These are phyloP conservation scores for Cryptococcus sp. DNA, from an alignment of 1,284 basidiomycete species.

Conservation along the genomic window DNA sequence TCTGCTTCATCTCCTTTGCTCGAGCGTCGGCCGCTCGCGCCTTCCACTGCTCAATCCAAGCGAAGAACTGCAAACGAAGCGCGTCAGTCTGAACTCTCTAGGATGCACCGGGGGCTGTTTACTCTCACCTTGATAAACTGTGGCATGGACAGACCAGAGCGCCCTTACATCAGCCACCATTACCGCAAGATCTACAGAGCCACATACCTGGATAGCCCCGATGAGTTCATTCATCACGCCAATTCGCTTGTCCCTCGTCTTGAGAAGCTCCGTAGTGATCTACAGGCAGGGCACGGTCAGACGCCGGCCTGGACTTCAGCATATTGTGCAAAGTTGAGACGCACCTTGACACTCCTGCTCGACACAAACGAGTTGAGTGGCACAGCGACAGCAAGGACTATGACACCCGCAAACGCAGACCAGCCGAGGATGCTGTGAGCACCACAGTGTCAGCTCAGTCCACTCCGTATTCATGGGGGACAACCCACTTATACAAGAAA, in stretches of 20 bases:
- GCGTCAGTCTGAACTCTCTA: slow-evolving; percentile 27
- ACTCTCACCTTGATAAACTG: slow-evolving; percentile 31
- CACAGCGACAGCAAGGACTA: slow-evolving; percentile 68
- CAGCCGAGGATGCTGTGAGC: slow-evolving; percentile 67
- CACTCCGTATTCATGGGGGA: background rate
- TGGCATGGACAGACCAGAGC: slow-evolving; percentile 3
- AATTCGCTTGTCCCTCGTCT: slow-evolving; percentile 79
- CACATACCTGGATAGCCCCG: slow-evolving; percentile 52
- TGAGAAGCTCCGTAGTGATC: slow-evolving; percentile 69
- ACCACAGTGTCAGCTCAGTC: slow-evolving; percentile 9
- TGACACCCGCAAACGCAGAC: slow-evolving; percentile 78
- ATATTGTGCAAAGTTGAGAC: slow-evolving; percentile 16
- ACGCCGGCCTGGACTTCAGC: background rate
- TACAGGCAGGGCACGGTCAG: slow-evolving; percentile 29
- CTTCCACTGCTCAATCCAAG: slow-evolving; percentile 50
- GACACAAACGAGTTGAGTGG: slow-evolving; percentile 54
- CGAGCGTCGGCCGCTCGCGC: slow-evolving; percentile 42
- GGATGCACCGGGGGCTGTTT: slow-evolving; percentile 27
- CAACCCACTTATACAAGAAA: slow-evolving; percentile 72
- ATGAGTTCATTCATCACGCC: slow-evolving; percentile 81
- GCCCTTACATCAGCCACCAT: background rate
- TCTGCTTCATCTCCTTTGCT: slow-evolving; percentile 40
- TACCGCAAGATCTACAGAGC: background rate
- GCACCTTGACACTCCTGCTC: slow-evolving; percentile 60
- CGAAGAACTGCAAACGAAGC: slow-evolving; percentile 40